These are phyloP conservation scores for Omphalea diandra DNA, from an alignment of 441 rosid species.

Conservation along the genomic window DNA sequence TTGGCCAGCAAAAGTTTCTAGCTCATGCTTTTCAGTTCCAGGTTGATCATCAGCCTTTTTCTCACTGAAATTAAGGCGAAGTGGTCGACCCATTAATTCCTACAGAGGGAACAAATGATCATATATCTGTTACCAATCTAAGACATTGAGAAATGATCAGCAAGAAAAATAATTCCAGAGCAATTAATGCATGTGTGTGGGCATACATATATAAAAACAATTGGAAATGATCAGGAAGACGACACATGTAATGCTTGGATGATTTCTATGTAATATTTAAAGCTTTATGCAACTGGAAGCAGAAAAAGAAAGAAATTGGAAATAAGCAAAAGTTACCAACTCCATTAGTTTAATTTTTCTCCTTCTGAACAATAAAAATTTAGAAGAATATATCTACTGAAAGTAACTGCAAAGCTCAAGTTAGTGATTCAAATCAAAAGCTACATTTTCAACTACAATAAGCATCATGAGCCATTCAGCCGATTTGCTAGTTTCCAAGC, in stretches of 20 bases:
- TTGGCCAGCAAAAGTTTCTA: constrained; percentile 24
- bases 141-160: background rate
- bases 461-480: background rate
- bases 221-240: background rate
- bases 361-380: background rate
- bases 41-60: constrained; percentile 42
- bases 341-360: background rate
- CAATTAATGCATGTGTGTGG: background rate
- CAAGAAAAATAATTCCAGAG: background rate
- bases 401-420: background rate
- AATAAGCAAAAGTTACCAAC: too few relatives aligned
- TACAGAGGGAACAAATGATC: constrained; percentile 26
- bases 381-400: background rate
- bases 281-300: too few relatives aligned
- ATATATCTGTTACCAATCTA: background rate
- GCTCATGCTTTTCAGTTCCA: constrained; percentile 39
- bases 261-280: too few relatives aligned
- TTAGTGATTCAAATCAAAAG: background rate
- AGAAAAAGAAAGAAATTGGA: too few relatives aligned
- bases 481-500: background rate
- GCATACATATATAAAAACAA: background rate
- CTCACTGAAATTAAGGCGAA: constrained; percentile 62
- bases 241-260: too few relatives aligned
- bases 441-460: background rate
- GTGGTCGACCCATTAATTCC: constrained; percentile 83